Conservation (phyloP, 371 early-diverging fungal species). For the Syncephalastrum contaminatum region DNA sequence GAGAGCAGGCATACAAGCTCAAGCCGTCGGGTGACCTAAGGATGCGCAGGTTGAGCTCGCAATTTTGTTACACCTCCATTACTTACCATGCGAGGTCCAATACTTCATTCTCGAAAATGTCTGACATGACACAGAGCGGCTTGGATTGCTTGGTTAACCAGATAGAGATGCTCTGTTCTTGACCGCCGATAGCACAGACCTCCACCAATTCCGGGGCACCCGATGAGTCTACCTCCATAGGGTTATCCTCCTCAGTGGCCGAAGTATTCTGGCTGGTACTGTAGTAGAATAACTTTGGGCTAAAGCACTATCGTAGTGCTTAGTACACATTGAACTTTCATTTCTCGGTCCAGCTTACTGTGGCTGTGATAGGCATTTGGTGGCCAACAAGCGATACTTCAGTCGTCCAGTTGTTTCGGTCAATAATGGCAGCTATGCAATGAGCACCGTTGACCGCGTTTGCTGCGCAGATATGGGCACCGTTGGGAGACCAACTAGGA, state of each 20-base stretch:
- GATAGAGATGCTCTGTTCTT: conserved; percentile 87
- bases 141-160: conserved; percentile 82
- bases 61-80: not conserved
- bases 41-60: not conserved
- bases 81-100: conserved; percentile 87
- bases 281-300: conserved; percentile 72
- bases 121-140: conserved; percentile 74
- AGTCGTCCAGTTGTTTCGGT: conserved; percentile 76
- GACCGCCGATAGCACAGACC: conserved; percentile 88
- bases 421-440: conserved; percentile 83
- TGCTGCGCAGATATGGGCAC: conserved; percentile 83
- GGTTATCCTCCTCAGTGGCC: not conserved
- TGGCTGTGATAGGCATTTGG: conserved; percentile 85
- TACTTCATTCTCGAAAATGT: conserved; percentile 80
- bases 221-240: conserved; percentile 6
- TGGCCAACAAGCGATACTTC: conserved; percentile 91
- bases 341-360: conserved; percentile 49
- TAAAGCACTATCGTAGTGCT: conserved; percentile 55
- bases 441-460: conserved; percentile 86
- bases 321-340: not conserved
- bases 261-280: conserved; percentile 13
- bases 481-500: conserved; percentile 93
- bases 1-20: conserved; percentile 81
- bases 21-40: conserved; percentile 75
- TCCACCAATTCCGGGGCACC: too few relatives aligned